phyloP scores from a whole-genome alignment of 225 moss, liverwort and hornwort species.

The Asterella californica region DNA sequence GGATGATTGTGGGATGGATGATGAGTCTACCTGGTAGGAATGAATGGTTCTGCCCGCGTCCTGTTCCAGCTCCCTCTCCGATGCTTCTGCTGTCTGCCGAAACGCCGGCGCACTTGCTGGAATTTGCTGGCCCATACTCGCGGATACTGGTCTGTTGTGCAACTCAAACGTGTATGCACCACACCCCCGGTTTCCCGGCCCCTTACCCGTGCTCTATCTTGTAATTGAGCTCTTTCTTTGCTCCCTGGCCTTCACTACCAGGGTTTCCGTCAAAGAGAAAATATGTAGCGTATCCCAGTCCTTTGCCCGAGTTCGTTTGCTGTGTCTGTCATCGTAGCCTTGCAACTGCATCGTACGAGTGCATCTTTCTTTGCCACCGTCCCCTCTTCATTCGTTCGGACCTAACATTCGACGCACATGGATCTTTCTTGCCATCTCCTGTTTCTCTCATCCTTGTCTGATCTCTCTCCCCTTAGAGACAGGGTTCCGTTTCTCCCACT shows the following conservation, averaged over 20 bases:
- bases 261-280: not conserved
- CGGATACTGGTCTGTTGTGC: not conserved
- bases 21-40: constrained; percentile 18
- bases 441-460: not conserved
- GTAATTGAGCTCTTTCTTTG: not conserved
- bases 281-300: not conserved
- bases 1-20: constrained; percentile 17
- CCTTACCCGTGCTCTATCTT: not conserved
- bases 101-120: not conserved
- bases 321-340: not conserved
- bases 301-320: not conserved
- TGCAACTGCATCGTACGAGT: not conserved
- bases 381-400: not conserved
- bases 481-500: not conserved
- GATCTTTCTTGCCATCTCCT: not conserved
- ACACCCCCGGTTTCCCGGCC: not conserved
- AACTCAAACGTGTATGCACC: not conserved
- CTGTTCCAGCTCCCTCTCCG: not conserved
- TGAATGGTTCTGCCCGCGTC: constrained; percentile 18
- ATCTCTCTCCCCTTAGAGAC: not conserved
- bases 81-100: not conserved
- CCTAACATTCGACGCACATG: constrained; percentile 1
- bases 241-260: not conserved
- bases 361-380: not conserved
- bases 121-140: not conserved